A percentile compares a stretch with the other conserved stretches of the same genome.
Conservation (phyloP, 176 grass and related monocot species). For the Tillandsia fasciculata region DNA sequence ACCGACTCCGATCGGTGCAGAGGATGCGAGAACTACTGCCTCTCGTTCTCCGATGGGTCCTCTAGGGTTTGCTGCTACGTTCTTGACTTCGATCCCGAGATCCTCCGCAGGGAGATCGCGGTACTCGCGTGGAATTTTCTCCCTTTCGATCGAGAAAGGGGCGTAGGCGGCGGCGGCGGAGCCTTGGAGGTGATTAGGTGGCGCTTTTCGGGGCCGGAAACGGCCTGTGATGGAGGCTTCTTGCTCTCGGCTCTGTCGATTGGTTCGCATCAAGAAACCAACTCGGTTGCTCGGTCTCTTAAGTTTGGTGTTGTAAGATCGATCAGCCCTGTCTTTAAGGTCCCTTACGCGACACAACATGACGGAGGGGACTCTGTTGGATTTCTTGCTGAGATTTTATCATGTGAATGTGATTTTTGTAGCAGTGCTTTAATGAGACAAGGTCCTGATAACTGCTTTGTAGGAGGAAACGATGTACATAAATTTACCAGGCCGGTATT, state of each 20-base stretch:
- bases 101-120: conserved; percentile 42
- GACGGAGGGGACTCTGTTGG: conserved; percentile 25
- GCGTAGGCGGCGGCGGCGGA: conserved; percentile 7
- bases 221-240: not conserved
- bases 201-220: conserved; percentile 26
- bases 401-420: conserved; percentile 49
- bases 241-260: conserved; percentile 12
- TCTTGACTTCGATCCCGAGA: conserved; percentile 43
- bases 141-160: conserved; percentile 14
- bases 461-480: conserved; percentile 21
- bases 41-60: conserved; percentile 46
- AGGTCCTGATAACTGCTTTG: not conserved
- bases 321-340: conserved; percentile 55
- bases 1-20: not conserved
- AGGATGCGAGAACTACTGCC: conserved; percentile 45
- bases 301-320: conserved; percentile 50
- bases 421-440: conserved; percentile 4
- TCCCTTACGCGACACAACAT: conserved; percentile 22
- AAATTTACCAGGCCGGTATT: conserved; percentile 50
- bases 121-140: conserved; percentile 84
- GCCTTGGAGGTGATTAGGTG: conserved; percentile 76
- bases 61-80: conserved; percentile 62
- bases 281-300: conserved; percentile 12
- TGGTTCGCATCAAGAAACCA: conserved; percentile 2
- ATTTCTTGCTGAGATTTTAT: conserved; percentile 68